phyloP scores from a whole-genome alignment of 2,329 filamentous ascomycete genomes.

The Sclerotinia subarctica region DNA sequence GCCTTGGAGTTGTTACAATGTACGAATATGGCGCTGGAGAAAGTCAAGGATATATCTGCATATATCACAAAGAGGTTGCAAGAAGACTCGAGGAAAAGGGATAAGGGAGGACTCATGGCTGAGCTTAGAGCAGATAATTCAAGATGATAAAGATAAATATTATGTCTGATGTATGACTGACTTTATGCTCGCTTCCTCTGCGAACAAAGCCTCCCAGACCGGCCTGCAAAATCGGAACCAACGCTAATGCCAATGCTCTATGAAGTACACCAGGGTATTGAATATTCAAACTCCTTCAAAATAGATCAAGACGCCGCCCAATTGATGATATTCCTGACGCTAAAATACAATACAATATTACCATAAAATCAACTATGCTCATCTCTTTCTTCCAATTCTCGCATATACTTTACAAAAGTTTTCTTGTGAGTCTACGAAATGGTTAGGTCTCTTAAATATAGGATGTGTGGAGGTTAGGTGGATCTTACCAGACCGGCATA shows the following conservation, averaged over 20 bases:
- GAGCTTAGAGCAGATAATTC: slow-evolving; percentile 81
- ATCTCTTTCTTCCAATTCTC: slow-evolving; percentile 66
- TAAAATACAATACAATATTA: slow-evolving; percentile 13
- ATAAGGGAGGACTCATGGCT: slow-evolving; percentile 74
- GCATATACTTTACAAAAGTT: slow-evolving; percentile 90
- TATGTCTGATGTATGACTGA: slow-evolving; percentile 40
- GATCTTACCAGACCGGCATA: slow-evolving; percentile 77
- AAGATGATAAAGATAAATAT: slow-evolving; percentile 41
- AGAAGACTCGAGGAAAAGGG: slow-evolving; percentile 72
- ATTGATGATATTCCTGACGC: slow-evolving; percentile 17
- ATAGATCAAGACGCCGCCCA: slow-evolving; percentile 20
- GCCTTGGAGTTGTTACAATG: slow-evolving; percentile 75
- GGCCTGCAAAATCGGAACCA: background rate
- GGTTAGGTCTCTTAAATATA: slow-evolving; percentile 23
- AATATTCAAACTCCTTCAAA: slow-evolving; percentile 21
- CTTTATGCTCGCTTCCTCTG: slow-evolving; percentile 9
- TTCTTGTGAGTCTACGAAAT: slow-evolving; percentile 78
- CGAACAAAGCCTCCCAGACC: background rate
- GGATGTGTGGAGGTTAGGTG: background rate
- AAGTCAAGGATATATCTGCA: slow-evolving; percentile 75
- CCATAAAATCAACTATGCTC: slow-evolving; percentile 23
- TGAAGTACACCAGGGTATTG: slow-evolving; percentile 21
- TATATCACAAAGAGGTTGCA: slow-evolving; percentile 70
- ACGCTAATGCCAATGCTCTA: slow-evolving; percentile 19
- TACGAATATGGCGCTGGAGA: slow-evolving; percentile 68